These are phyloP conservation scores for Fusarium nurragi DNA, from an alignment of 2,329 filamentous ascomycete genomes.

Conservation along the genomic window DNA sequence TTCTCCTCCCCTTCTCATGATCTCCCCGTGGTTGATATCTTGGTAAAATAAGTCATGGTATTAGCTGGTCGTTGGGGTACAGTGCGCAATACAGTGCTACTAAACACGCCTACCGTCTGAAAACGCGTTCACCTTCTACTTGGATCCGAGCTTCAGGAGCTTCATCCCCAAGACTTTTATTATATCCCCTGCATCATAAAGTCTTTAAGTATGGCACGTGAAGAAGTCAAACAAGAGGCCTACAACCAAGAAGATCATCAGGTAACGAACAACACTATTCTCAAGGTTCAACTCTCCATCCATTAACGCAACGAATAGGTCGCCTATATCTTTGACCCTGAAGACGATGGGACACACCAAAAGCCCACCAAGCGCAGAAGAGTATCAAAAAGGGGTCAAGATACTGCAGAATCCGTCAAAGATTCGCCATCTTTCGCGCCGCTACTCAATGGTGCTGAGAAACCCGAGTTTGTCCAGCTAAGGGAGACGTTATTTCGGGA, in stretches of 20 bases:
- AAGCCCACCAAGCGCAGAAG: constrained; percentile 67
- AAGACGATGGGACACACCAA: constrained; percentile 49
- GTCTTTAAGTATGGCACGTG: constrained; percentile 37
- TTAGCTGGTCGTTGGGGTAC: constrained; percentile 10
- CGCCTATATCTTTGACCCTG: constrained; percentile 70
- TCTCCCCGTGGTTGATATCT: background rate
- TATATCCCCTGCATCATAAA: background rate
- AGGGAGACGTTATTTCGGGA: constrained; percentile 69
- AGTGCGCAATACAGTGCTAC: constrained; percentile 32
- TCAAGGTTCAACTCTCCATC: background rate
- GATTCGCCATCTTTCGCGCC: constrained; percentile 56
- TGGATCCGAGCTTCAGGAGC: constrained; percentile 18
- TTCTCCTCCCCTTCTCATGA: background rate
- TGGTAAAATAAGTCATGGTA: background rate
- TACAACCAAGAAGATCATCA: constrained; percentile 58
- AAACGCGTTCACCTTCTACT: constrained; percentile 36
- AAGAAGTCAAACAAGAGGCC: constrained; percentile 35
- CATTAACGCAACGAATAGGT: constrained; percentile 54
- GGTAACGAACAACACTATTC: constrained; percentile 42
- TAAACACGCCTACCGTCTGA: constrained; percentile 18
- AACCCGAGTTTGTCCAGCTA: constrained; percentile 56
- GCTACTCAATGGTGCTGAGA: constrained; percentile 66
- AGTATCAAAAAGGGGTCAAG: constrained; percentile 55
- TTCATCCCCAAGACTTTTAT: background rate
- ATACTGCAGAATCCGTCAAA: constrained; percentile 12